A percentile compares a stretch with the other conserved stretches of the same genome.
phyloP scores from a whole-genome alignment of 2,329 filamentous ascomycete species.

The Aspergillus glaucus region DNA sequence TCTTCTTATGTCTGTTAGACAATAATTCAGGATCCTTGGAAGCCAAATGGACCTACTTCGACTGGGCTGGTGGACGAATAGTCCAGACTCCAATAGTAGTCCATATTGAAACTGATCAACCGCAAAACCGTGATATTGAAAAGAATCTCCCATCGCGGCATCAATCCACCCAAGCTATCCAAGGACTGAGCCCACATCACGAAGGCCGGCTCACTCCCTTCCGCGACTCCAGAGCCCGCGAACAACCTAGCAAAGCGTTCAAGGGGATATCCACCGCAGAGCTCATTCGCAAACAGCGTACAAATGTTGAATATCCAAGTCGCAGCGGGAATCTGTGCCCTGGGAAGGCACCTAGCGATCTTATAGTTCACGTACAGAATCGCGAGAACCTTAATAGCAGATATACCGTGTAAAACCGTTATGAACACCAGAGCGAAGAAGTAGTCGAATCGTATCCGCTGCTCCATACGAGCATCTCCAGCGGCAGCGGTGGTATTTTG shows the following conservation, averaged over 20 bases:
- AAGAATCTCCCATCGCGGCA: constrained; percentile 88
- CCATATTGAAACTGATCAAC: constrained; percentile 92
- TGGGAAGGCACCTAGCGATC: constrained; percentile 66
- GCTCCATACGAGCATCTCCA: constrained; percentile 55
- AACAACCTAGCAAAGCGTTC: constrained; percentile 54
- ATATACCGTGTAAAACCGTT: constrained; percentile 74
- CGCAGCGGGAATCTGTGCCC: constrained; percentile 61
- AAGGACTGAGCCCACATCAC: constrained; percentile 63
- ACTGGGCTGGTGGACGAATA: constrained; percentile 59
- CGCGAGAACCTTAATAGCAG: constrained; percentile 69
- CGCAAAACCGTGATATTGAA: constrained; percentile 94
- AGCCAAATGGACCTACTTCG: constrained; percentile 60
- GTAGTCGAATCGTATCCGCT: constrained; percentile 75
- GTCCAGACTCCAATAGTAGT: constrained; percentile 87
- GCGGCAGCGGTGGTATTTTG: constrained; percentile 11
- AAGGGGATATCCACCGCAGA: constrained; percentile 70
- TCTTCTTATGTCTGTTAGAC: constrained; percentile 68
- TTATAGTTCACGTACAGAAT: constrained; percentile 80
- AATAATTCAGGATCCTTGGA: constrained; percentile 1
- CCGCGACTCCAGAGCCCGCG: constrained; percentile 24
- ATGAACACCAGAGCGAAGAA: constrained; percentile 76
- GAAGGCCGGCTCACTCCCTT: constrained; percentile 39
- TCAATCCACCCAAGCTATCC: constrained; percentile 75
- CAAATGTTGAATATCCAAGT: constrained; percentile 90
- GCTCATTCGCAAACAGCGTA: constrained; percentile 83